Conservation (phyloP, 768 basidiomycete species). For the Podaxis carcinomalis region DNA sequence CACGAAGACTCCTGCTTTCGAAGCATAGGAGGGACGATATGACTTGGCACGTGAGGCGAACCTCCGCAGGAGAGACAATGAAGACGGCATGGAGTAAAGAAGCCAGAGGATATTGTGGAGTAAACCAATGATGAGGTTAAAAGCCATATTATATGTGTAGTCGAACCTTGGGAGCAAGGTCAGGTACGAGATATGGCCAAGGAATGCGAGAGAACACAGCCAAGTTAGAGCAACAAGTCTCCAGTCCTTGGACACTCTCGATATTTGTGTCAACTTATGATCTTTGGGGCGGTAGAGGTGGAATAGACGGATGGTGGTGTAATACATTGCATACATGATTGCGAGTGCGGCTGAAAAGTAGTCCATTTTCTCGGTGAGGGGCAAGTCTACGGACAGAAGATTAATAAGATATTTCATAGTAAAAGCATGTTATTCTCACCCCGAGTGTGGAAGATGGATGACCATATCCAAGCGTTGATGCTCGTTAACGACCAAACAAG, state of each 20-base stretch:
- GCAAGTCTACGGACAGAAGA: slow-evolving; percentile 50
- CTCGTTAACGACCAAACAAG: slow-evolving; percentile 62
- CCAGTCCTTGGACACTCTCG: slow-evolving; percentile 17
- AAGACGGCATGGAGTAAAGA: slow-evolving; percentile 56
- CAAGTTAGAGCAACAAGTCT: slow-evolving; percentile 39
- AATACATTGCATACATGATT: slow-evolving; percentile 79
- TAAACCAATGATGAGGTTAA: slow-evolving; percentile 75
- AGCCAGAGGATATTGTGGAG: slow-evolving; percentile 82
- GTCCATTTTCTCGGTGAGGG: slow-evolving; percentile 84
- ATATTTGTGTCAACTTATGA: slow-evolving; percentile 17
- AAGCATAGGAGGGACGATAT: slow-evolving; percentile 55
- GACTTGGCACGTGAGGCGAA: slow-evolving; percentile 50
- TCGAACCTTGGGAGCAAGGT: slow-evolving; percentile 75
- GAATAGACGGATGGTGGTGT: slow-evolving; percentile 70
- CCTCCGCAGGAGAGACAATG: slow-evolving; percentile 42
- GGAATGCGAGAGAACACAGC: slow-evolving; percentile 50
- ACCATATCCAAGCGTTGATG: slow-evolving; percentile 93
- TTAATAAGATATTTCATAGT: background rate
- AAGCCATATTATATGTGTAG: slow-evolving; percentile 90
- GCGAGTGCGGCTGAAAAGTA: slow-evolving; percentile 92
- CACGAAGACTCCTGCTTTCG: slow-evolving; percentile 58
- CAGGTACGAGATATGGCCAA: slow-evolving; percentile 78
- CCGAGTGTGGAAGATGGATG: slow-evolving; percentile 86
- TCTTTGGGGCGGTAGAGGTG: slow-evolving; percentile 53
- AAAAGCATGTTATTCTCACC: slow-evolving; percentile 43